Conservation (phyloP, 192 early-diverging fungal genomes). For the Funneliformis geosporum region DNA sequence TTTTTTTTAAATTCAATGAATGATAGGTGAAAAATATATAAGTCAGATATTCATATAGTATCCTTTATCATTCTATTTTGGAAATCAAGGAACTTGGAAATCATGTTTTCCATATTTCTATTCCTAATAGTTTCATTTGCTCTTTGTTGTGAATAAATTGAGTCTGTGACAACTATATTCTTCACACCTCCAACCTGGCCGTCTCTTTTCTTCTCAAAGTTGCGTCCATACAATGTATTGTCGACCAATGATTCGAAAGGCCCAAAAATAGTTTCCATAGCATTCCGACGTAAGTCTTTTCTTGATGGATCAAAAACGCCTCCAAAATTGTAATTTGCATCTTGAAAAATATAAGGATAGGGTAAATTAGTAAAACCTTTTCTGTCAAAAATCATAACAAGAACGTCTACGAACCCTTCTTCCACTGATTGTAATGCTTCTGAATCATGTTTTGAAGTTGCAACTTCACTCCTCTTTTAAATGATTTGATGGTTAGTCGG, state of each 20-base stretch:
- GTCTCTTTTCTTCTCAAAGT: conserved; percentile 24
- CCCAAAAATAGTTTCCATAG: conserved; percentile 16
- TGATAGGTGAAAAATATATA: background rate
- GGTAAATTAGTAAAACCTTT: conserved; percentile 4
- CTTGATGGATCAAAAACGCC: conserved; percentile 25
- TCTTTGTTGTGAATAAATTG: background rate
- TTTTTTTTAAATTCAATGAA: too few relatives aligned
- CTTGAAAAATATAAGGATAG: conserved; percentile 12
- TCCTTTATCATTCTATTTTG: conserved; percentile 9
- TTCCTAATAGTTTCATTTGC: background rate
- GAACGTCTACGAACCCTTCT: conserved; percentile 6
- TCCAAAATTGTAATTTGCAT: conserved; percentile 20
- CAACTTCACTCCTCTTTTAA: conserved; percentile 19
- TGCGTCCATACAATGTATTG: conserved; percentile 29
- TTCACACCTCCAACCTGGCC: conserved; percentile 17
- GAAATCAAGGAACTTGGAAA: conserved; percentile 22
- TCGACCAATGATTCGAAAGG: conserved; percentile 25
- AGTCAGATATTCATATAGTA: background rate
- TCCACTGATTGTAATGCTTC: conserved; percentile 12
- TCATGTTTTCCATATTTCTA: background rate
- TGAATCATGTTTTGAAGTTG: conserved; percentile 27
- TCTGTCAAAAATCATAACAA: background rate
- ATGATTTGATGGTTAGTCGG: conserved; percentile 17
- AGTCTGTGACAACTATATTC: conserved; percentile 22
- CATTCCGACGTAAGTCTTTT: conserved; percentile 17